Percentiles rank a stretch among this genome's conserved stretches.
Conservation (phyloP, 2,329 filamentous ascomycete genomes). For the Cladosporium sp. region DNA sequence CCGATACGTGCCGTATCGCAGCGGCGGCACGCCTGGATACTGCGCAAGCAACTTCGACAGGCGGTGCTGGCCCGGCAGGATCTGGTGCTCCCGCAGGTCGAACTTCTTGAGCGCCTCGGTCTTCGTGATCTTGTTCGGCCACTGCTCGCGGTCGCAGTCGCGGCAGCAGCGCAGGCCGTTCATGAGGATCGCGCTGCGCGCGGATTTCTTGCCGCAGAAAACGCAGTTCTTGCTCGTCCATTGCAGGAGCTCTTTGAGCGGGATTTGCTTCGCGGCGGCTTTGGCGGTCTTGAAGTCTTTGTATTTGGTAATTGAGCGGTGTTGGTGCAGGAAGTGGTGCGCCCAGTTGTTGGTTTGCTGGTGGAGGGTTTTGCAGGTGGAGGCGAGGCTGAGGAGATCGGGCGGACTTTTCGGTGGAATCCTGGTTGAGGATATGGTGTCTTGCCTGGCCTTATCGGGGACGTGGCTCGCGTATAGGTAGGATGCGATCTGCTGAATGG, state of each 20-base stretch:
- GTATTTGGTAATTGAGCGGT: conserved; percentile 22
- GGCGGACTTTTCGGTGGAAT: not conserved
- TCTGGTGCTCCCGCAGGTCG: conserved; percentile 20
- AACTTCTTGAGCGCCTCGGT: conserved; percentile 21
- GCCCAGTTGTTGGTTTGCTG: conserved; percentile 24
- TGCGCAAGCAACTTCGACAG: not conserved
- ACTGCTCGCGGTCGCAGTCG: conserved; percentile 24
- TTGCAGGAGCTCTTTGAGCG: conserved; percentile 16
- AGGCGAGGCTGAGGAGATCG: conserved; percentile 19
- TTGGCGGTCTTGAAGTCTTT: conserved; percentile 11
- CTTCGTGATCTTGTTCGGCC: conserved; percentile 28
- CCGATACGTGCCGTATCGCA: conserved; percentile 22
- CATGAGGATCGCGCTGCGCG: conserved; percentile 23
- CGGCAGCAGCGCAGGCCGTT: conserved; percentile 27
- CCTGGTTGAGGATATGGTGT: not conserved
- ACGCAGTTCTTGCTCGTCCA: conserved; percentile 23
- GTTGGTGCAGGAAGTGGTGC: conserved; percentile 20
- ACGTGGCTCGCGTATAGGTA: conserved; percentile 23
- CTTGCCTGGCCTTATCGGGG: conserved; percentile 16
- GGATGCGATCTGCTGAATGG: conserved; percentile 25
- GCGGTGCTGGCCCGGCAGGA: conserved; percentile 14
- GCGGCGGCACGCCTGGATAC: conserved; percentile 11
- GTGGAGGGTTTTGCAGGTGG: conserved; percentile 20
- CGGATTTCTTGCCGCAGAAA: conserved; percentile 27
- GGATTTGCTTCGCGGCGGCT: conserved; percentile 8